Conservation (phyloP, 192 early-diverging fungal genomes). For the Coemansia sp. region DNA sequence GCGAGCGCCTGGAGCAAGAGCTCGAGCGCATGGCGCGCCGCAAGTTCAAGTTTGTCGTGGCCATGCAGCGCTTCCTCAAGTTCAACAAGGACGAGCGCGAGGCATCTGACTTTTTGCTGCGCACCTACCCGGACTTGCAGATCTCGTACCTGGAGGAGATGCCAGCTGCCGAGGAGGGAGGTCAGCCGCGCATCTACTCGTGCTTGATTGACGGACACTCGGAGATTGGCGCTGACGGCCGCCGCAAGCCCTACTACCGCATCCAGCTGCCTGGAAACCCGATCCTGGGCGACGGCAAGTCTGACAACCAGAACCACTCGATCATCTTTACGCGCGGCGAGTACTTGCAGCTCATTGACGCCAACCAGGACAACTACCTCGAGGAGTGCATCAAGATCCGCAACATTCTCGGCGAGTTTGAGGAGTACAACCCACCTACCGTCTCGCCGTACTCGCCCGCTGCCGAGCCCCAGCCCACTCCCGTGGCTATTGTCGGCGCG, state of each 20-base stretch:
- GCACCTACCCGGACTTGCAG: constrained; percentile 77
- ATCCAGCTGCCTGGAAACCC: constrained; percentile 83
- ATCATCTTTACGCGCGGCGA: constrained; percentile 87
- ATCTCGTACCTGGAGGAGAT: constrained; percentile 81
- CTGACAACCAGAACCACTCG: constrained; percentile 89
- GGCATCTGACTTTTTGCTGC: constrained; percentile 74
- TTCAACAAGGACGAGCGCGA: constrained; percentile 79
- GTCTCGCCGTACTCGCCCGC: constrained; percentile 73
- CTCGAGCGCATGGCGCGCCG: constrained; percentile 66
- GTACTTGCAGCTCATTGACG: constrained; percentile 85
- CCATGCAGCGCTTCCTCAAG: constrained; percentile 83
- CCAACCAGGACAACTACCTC: constrained; percentile 93
- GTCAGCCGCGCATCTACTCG: constrained; percentile 59
- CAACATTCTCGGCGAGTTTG: constrained; percentile 86
- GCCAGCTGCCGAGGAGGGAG: constrained; percentile 64
- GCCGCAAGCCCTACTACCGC: constrained; percentile 75
- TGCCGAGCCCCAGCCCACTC: constrained; percentile 62
- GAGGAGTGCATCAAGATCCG: constrained; percentile 89
- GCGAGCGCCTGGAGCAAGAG: constrained; percentile 70
- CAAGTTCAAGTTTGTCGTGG: constrained; percentile 86
- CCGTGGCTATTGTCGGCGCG: constrained; percentile 86
- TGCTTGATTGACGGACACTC: constrained; percentile 82
- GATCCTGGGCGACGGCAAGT: constrained; percentile 91
- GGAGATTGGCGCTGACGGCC: constrained; percentile 67
- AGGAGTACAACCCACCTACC: constrained; percentile 67